These are phyloP conservation scores for Trypanosoma vivax DNA, from an alignment of 208 protist species.

Conservation along the genomic window DNA sequence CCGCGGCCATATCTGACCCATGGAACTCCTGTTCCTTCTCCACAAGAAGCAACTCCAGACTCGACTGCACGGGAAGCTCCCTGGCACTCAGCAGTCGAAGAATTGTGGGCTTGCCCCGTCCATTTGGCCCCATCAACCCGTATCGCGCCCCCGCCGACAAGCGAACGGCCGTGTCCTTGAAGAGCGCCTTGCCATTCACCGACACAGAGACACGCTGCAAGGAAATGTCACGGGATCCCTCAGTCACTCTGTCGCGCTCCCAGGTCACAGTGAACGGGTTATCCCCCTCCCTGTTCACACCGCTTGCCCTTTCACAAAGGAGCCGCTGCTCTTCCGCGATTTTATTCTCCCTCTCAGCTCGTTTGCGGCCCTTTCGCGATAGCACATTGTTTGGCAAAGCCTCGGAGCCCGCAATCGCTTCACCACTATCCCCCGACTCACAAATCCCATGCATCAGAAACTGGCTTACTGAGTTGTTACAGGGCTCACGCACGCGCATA, in stretches of 20 bases:
- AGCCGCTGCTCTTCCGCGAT: slow-evolving; percentile 45
- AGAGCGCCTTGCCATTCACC: slow-evolving; percentile 79
- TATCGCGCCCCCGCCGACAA: slow-evolving; percentile 88
- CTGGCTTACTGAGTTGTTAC: too few relatives aligned
- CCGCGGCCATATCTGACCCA: slow-evolving; percentile 66
- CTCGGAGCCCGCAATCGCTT: too few relatives aligned
- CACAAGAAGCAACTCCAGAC: slow-evolving; percentile 93
- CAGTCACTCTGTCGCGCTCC: slow-evolving; percentile 42
- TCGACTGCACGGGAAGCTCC: slow-evolving; percentile 85
- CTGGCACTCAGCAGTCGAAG: slow-evolving; percentile 80
- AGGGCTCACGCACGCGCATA: too few relatives aligned
- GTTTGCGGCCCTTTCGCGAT: slow-evolving; percentile 68
- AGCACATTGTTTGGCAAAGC: too few relatives aligned
- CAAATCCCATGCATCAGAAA: too few relatives aligned
- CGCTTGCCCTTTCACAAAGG: slow-evolving; percentile 42
- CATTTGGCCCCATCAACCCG: slow-evolving; percentile 95
- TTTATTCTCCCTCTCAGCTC: slow-evolving; percentile 52
- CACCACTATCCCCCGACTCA: too few relatives aligned
- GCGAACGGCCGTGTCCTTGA: slow-evolving; percentile 70
- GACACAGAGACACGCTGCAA: slow-evolving; percentile 83
- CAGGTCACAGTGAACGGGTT: slow-evolving; percentile 79
- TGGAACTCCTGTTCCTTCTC: slow-evolving; percentile 95
- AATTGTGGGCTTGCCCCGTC: slow-evolving; percentile 93
- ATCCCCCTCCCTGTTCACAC: slow-evolving; percentile 59
- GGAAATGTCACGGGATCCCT: slow-evolving; percentile 78